phyloP scores from a whole-genome alignment of 768 basidiomycete species.

The Lentinula detonsa region DNA sequence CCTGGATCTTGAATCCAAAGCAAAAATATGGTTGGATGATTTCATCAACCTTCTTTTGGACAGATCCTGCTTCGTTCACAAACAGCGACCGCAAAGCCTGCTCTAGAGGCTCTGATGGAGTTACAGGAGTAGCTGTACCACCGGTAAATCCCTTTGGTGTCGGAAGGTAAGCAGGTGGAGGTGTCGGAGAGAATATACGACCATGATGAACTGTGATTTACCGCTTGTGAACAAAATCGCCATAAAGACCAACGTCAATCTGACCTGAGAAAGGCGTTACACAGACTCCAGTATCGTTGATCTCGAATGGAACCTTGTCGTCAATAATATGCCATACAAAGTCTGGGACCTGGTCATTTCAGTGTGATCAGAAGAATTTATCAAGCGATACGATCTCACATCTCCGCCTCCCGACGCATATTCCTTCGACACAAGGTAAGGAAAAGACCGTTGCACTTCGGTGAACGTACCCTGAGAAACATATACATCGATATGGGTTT shows the following conservation, averaged over 20 bases:
- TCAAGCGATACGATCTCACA: conserved; percentile 31
- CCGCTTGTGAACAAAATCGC: conserved; percentile 1
- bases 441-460: conserved; percentile 68
- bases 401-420: conserved; percentile 78
- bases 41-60: conserved; percentile 12
- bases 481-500: conserved; percentile 72
- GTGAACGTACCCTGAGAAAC: conserved; percentile 56
- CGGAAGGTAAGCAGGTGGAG: conserved; percentile 31
- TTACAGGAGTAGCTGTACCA: conserved; percentile 24
- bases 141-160: conserved; percentile 34
- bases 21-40: conserved; percentile 54
- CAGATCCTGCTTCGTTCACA: background rate
- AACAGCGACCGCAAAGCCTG: background rate
- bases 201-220: conserved; percentile 62
- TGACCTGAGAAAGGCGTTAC: conserved; percentile 64
- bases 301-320: conserved; percentile 60
- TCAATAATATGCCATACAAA: conserved; percentile 81
- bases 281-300: conserved; percentile 55
- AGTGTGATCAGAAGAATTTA: background rate
- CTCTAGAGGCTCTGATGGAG: conserved; percentile 8
- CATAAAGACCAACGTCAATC: conserved; percentile 10
- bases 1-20: conserved; percentile 65
- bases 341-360: conserved; percentile 57
- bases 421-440: conserved; percentile 74
- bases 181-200: conserved; percentile 44